Base-by-base conservation (phyloP, 2,329 filamentous ascomycete species). In the Diaporthe humulicola region DNA sequence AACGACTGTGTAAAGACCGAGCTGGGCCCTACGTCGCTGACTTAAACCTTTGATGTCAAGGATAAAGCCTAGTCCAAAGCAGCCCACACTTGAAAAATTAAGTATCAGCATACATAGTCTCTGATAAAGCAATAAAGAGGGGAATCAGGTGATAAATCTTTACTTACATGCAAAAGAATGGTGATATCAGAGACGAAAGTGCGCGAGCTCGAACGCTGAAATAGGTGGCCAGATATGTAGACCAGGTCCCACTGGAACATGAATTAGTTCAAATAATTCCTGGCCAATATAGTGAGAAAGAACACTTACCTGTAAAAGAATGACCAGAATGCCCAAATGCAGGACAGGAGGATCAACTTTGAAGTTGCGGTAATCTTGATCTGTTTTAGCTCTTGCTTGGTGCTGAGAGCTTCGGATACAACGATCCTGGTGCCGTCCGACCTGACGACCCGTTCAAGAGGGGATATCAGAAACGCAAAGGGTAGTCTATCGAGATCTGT, bases 61-160 rank as follows among this genome's bases (percentile, higher is more conserved):
- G 71, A 86, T 84, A 73, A 87, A 88, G 1, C 86, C 86, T 6
- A 87, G 84, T 56, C 85, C 86, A 70, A 88, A 88, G 77, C 86
- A 88, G 28, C 86, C 86, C 48, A 87, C 79, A 36, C 83, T 84
- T 45, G 8, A 19, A 2, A 8, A 19, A 14, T 28, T 4, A 2
- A 2, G 14, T 7, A 12, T 67, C 9, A 67, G 45, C 64, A 52
- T 3, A 12, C 3, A 19, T 0, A 4, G 9, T 50, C 19, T 5
- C 6, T 17, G 17, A 38, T 17, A 25, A 3, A 0, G 2, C 0
- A 36, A 14, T 8, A 6, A 8, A 1, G 12, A 38, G 14, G 14
- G 2, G 6, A 2, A 10, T 3, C 3, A 25, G 22, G 22, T 9
- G 22, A 2, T 6, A 12, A 0, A 45, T 0, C 6, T 28, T 12